phyloP scores from a whole-genome alignment of 441 rosid genomes.

The Pelargonium australe region DNA sequence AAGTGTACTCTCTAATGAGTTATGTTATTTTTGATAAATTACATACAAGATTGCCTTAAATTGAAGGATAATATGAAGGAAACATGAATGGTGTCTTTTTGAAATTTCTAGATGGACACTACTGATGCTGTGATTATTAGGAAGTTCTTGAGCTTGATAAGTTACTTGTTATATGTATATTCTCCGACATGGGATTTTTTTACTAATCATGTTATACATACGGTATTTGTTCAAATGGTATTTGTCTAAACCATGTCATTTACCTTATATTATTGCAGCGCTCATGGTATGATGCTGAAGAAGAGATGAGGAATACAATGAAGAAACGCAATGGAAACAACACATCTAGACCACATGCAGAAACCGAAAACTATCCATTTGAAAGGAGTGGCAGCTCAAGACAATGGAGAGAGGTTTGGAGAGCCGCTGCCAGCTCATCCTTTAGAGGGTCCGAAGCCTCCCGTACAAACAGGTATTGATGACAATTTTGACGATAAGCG shows the following conservation, averaged over 20 bases:
- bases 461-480: not conserved
- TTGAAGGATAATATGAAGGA: too few species aligned
- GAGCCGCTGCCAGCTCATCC: conserved; percentile 23
- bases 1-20: too few species aligned
- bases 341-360: conserved; percentile 32
- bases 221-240: not conserved
- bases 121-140: too few species aligned
- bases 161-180: too few species aligned
- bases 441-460: not conserved
- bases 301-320: conserved; percentile 57
- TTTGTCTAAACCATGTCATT: conserved; percentile 7
- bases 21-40: too few species aligned
- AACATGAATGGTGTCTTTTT: too few species aligned
- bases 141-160: too few species aligned
- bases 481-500: too few species aligned
- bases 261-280: conserved; percentile 41
- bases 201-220: too few species aligned
- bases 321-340: conserved; percentile 34
- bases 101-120: too few species aligned
- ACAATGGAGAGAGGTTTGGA: conserved; percentile 46
- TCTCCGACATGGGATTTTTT: too few species aligned
- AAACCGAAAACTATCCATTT: conserved; percentile 26
- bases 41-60: too few species aligned
- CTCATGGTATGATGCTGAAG: conserved; percentile 67
- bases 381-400: conserved; percentile 38